Conservation (phyloP, 129 eudicot species). For the Apium graveolens region DNA sequence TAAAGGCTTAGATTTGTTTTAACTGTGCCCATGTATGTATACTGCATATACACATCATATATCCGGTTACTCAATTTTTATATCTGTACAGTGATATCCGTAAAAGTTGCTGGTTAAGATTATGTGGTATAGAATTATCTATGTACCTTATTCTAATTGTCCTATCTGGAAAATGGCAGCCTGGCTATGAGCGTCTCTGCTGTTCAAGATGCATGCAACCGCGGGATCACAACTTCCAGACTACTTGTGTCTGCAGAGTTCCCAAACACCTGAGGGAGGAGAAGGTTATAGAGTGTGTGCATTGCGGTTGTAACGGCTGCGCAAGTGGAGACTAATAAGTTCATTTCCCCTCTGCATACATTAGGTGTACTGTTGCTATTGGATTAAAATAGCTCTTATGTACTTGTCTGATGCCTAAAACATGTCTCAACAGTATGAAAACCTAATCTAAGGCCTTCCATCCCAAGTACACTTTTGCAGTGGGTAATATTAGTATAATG, state of each 20-base stretch:
- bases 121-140: background rate
- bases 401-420: background rate
- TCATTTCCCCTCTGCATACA: background rate
- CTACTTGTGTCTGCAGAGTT: constrained; percentile 74
- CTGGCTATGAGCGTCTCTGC: constrained; percentile 59
- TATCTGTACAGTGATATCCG: background rate
- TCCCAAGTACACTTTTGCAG: background rate
- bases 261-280: constrained; percentile 75
- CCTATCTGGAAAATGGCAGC: constrained; percentile 27
- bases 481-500: too few species aligned
- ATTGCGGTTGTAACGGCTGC: constrained; percentile 79
- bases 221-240: constrained; percentile 69
- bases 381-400: background rate
- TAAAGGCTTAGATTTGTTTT: background rate
- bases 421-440: background rate
- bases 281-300: constrained; percentile 74
- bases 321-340: constrained; percentile 65
- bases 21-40: background rate
- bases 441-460: background rate
- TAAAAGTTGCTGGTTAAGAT: background rate
- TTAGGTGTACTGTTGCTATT: background rate
- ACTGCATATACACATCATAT: background rate
- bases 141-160: background rate
- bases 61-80: background rate
- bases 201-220: constrained; percentile 41